A percentile compares a stretch with the other conserved stretches of the same genome.
These are phyloP conservation scores for Solanum bulbocastanum DNA, from an alignment of 257 asterid genomes.

Conservation along the genomic window DNA sequence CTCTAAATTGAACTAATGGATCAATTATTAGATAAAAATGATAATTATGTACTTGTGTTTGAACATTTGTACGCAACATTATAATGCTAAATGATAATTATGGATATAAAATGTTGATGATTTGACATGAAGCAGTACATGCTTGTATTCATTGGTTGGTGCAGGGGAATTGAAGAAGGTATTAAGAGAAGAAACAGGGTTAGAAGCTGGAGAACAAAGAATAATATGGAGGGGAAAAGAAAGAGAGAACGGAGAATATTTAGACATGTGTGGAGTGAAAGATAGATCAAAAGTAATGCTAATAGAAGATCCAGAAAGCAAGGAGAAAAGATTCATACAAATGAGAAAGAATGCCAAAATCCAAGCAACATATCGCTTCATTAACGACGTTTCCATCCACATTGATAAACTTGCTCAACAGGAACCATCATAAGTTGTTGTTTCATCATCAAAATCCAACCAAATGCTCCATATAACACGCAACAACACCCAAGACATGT, in stretches of 20 bases:
- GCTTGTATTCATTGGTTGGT: background rate
- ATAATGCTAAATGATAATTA: background rate
- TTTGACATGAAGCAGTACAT: too few relatives aligned
- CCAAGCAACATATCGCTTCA: constrained; percentile 35
- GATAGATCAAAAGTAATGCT: constrained; percentile 50
- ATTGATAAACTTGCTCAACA: constrained; percentile 51
- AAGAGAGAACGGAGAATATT: constrained; percentile 50
- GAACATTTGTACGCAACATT: too few relatives aligned
- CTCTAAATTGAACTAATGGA: background rate
- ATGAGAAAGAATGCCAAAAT: constrained; percentile 50
- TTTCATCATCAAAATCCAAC: too few relatives aligned
- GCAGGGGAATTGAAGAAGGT: constrained; percentile 63
- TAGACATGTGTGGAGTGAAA: constrained; percentile 55
- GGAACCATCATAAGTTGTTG: constrained; percentile 12
- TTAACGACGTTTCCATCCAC: constrained; percentile 34
- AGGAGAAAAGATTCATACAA: constrained; percentile 28
- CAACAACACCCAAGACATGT: background rate
- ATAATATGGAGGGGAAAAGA: constrained; percentile 48
- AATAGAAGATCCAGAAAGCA: constrained; percentile 47
- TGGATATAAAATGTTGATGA: too few relatives aligned
- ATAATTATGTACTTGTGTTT: too few relatives aligned
- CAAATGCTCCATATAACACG: too few relatives aligned
- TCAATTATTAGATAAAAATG: background rate
- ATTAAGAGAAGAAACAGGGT: constrained; percentile 42
- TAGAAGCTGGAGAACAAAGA: constrained; percentile 49